Base-by-base conservation (phyloP, 2,329 filamentous ascomycete genomes). In the Cyphellophora attinorum region DNA sequence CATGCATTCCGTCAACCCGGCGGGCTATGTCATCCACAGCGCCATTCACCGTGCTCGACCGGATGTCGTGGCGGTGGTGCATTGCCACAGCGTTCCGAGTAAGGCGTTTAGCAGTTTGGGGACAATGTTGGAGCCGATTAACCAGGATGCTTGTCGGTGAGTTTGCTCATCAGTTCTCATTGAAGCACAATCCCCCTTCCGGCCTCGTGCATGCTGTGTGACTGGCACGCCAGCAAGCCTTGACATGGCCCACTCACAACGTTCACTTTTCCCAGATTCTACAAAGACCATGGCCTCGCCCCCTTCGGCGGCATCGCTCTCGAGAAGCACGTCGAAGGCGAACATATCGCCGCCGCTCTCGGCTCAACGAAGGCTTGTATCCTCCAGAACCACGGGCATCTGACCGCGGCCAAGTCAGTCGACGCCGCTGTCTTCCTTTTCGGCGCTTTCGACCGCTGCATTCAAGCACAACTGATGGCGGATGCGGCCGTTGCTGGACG, bases 21-120 rank as follows among this genome's bases (percentile, higher is more conserved):
- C 64, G 31, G 72, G 72, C 1, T 76, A 74, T 46, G 68, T 72
- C 56, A 77, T 78, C 33, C 73, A 77, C 49, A 65, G 68, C 4
- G 72, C 71, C n/a, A 69, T 76, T 2, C 72, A 77, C 47, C 62
- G 64, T 19, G 74, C 74, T 2, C 63, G 73, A 2, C 72, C 72
- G 1, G 73, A 77, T 47, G 64, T 77, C 12, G 59, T 69, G 34
- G 70, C 69, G 31, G 72, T 72, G 2, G 71, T 71, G 1, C 74
- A 78, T 51, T 70, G 68, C 3, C 74, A 76, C 51, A 67, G 65
- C 12, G 61, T 76, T 23, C 67, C 74, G 42, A 74, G 74, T 4
- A 70, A 72, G 35, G 69, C 76, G 6, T 80, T 80, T 58, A 74
- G 71, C 45, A 58, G 73, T 0, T 65, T 79, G 17, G 76, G 77